Base-by-base conservation (phyloP, 768 basidiomycete species). In the Lactifluus subvellereus region DNA sequence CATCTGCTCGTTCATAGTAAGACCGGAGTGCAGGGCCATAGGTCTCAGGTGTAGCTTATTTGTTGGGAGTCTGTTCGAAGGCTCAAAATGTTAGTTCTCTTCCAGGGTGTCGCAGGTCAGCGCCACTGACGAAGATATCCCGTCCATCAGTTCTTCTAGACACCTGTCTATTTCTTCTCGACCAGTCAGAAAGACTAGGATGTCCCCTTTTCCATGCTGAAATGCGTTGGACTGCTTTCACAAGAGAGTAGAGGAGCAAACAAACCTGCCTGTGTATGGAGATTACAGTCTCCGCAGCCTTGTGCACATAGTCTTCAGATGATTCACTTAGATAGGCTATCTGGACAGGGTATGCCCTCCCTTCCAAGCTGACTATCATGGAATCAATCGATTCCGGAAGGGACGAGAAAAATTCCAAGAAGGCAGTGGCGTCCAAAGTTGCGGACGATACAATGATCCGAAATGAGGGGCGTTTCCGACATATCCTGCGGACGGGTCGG, bases 161-260 rank as follows among this genome's bases (percentile, higher is more conserved):
- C 90, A 94, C 48, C 84, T 80, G 45, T 98, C 94, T 53, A 99
- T 99, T 70, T 99, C 97, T 72, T 99, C 97, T 38, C 96, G 79
- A 8, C 97, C 97, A 0, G 97, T 96, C 59, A 99, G 72, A 71
- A 99, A 99, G 0, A 98, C 85, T 27, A 99, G 80, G 50, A 99
- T 84, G 75, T 99, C 97, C 1, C 97, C 97, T 7, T 81, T 73
- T 7, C 82, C 84, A 77, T 89, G 86, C 92, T 96, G 69, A 58
- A 53, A 14, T 4, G 7, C 13, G 33, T 48, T 33, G 37, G 65
- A 30, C 59, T 10, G 45, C 13, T 32, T 14, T 48, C 38, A 2
- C 11, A 22, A 52, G 22, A 40, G 20, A 32, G 40, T 64, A 54
- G 11, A 33, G 35, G 32, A 4, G 43, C 27, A 32, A 20, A 37